Evolutionary conservation across 345 rosid species (phyloP), one percentile per base, ranked within the genome.

Genomic region (Eucalyptus victrix): DNA sequence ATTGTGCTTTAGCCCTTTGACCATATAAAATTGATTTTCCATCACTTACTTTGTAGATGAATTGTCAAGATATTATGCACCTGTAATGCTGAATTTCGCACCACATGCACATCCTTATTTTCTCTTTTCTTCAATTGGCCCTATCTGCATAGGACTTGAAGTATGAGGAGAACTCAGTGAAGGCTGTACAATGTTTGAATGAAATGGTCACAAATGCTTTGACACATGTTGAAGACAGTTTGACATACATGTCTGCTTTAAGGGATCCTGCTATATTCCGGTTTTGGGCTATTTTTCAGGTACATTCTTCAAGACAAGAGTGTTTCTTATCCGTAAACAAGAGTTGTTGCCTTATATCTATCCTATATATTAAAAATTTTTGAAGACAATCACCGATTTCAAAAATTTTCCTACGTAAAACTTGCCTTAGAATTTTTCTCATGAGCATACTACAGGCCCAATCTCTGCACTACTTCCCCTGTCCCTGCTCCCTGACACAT

Each of bases 261-360:
- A 94, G 89, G 65, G 96, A 95, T 89, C 95, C 95, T 89, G 91
- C 96, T 87, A 95, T 95, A 88, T 96, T 97, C 88, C 95, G 98
- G 34, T 96, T 96, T 90, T 98, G 99, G 91, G 99, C 97, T 50
- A 97, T 96, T 88, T 97, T 98, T 92, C 98, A 98, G 95, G 96
- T 96, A 90, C 34, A 62, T 86, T n/a, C 40, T 21, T 86, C 10
- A 13, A 65, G 32, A 28, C 69, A 28, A 62, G 13, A 56, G 32
- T 13, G 32, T 62, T 62, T 62, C 69, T 62, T 28, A 28, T 62
- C 2, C n/a, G 17, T 60, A 30, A n/a, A 65, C 37, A 65, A n/a
- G 37, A n/a, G 11, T 65, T 65, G 76, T 65, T 13, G 69, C 69
- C 37, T 65, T n/a, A 65, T 18, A n/a, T n/a, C 37, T n/a, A 32